These are phyloP conservation scores for Anisogramma anomala DNA, from an alignment of 2,329 filamentous ascomycete genomes.

Conservation along the genomic window DNA sequence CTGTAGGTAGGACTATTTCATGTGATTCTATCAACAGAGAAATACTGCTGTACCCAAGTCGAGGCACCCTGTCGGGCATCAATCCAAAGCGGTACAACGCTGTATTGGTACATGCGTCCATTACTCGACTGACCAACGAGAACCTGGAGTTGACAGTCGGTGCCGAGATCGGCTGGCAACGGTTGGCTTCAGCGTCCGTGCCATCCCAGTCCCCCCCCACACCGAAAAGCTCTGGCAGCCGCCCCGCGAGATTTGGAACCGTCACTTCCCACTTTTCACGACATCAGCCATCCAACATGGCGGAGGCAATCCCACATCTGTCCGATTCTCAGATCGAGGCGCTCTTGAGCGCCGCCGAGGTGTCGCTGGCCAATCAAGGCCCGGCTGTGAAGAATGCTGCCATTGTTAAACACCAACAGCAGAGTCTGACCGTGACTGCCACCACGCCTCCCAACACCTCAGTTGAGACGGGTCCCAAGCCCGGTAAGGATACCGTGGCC, in stretches of 20 bases:
- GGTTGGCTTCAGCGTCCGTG: too few relatives aligned
- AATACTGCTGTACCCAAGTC: too few relatives aligned
- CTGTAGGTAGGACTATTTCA: neutral
- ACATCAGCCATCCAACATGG: slow-evolving; percentile 10
- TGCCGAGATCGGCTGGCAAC: too few relatives aligned
- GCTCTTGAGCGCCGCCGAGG: slow-evolving; percentile 8
- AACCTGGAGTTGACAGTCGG: too few relatives aligned
- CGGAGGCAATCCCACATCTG: slow-evolving; percentile 3
- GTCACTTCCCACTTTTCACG: neutral
- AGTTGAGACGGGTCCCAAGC: slow-evolving; percentile 8
- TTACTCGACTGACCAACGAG: too few relatives aligned
- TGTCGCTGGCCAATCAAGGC: slow-evolving; percentile 4
- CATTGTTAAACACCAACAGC: slow-evolving; percentile 3
- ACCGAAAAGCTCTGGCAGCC: slow-evolving; percentile 6
- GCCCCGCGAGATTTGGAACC: neutral
- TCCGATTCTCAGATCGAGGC: slow-evolving; percentile 11
- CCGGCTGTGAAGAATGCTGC: neutral
- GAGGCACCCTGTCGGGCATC: too few relatives aligned
- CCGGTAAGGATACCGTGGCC: slow-evolving; percentile 11
- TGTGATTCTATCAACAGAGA: too few relatives aligned
- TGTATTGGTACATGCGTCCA: too few relatives aligned
- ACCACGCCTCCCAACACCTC: slow-evolving; percentile 8
- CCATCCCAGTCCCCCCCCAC: too few relatives aligned
- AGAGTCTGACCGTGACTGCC: slow-evolving; percentile 3
- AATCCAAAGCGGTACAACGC: too few relatives aligned